phyloP scores from a whole-genome alignment of 108 stramenopile species.

The Licmophora abbreviata region DNA sequence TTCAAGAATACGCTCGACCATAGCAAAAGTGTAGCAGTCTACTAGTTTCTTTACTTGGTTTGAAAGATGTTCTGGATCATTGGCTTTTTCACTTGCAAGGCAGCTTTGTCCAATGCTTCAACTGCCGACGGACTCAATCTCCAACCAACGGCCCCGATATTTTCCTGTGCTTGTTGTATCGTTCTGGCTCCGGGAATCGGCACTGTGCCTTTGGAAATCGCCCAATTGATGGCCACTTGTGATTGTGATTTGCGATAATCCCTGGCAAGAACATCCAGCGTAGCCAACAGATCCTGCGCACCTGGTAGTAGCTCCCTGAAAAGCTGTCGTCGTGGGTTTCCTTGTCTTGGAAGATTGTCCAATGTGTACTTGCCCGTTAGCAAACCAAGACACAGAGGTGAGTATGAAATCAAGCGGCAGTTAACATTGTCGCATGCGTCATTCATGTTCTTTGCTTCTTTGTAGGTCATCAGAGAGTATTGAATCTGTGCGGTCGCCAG shows the following conservation, averaged over 20 bases:
- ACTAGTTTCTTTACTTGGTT: conserved; percentile 46
- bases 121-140: conserved; percentile 47
- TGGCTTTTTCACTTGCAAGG: conserved; percentile 54
- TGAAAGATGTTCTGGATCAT: conserved; percentile 89
- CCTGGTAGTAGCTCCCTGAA: conserved; percentile 77
- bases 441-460: conserved; percentile 57
- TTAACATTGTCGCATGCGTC: conserved; percentile 60
- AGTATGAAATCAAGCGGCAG: conserved; percentile 73
- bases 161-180: conserved; percentile 57
- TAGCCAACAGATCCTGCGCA: conserved; percentile 48
- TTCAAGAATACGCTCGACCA: conserved; percentile 9
- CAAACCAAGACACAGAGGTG: conserved; percentile 73
- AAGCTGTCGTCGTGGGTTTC: conserved; percentile 61
- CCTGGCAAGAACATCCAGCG: conserved; percentile 55
- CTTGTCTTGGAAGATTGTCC: conserved; percentile 58
- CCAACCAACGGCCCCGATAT: conserved; percentile 62
- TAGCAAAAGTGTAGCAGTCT: conserved; percentile 1
- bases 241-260: conserved; percentile 63
- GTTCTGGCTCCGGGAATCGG: conserved; percentile 78
- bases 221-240: conserved; percentile 90
- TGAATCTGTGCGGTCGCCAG: conserved; percentile 78
- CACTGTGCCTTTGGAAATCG: conserved; percentile 77
- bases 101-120: conserved; percentile 58
- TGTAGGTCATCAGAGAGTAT: conserved; percentile 73
- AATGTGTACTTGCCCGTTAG: conserved; percentile 73